A percentile compares a stretch with the other conserved stretches of the same genome.
These are phyloP conservation scores for Vigna radiata DNA, from an alignment of 306 rosid species.

Conservation along the genomic window DNA sequence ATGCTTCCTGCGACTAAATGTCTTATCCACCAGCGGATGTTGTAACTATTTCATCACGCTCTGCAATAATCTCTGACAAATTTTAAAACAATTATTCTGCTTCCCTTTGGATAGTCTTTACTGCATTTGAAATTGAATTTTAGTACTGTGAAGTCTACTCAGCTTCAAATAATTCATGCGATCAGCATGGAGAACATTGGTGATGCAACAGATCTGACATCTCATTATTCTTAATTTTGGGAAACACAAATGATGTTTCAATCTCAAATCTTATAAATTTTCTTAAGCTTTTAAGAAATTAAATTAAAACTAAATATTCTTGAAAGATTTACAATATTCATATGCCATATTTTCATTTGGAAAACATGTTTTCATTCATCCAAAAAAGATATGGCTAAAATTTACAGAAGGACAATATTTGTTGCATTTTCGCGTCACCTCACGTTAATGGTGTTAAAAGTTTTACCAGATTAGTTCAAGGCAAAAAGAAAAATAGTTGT, in stretches of 20 bases:
- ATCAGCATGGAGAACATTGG: slow-evolving; percentile 10
- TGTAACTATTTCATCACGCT: slow-evolving; percentile 53
- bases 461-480: not conserved
- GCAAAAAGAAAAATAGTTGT: not conserved
- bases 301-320: not conserved
- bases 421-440: not conserved
- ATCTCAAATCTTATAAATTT: not conserved
- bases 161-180: not conserved
- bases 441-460: not conserved
- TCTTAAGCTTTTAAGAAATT: not conserved
- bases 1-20: slow-evolving; percentile 54
- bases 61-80: slow-evolving; percentile 59
- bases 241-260: not conserved
- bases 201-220: not conserved
- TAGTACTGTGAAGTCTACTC: not conserved
- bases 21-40: slow-evolving; percentile 52
- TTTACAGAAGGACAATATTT: not conserved
- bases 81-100: not conserved
- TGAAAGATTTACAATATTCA: not conserved
- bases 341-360: not conserved
- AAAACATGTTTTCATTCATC: not conserved
- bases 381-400: not conserved
- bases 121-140: not conserved
- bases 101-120: not conserved
- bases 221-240: not conserved